A percentile compares a stretch with the other conserved stretches of the same genome.
These are phyloP conservation scores for Metroxylon sagu DNA, from an alignment of 176 grass and related monocot genomes.

Conservation along the genomic window DNA sequence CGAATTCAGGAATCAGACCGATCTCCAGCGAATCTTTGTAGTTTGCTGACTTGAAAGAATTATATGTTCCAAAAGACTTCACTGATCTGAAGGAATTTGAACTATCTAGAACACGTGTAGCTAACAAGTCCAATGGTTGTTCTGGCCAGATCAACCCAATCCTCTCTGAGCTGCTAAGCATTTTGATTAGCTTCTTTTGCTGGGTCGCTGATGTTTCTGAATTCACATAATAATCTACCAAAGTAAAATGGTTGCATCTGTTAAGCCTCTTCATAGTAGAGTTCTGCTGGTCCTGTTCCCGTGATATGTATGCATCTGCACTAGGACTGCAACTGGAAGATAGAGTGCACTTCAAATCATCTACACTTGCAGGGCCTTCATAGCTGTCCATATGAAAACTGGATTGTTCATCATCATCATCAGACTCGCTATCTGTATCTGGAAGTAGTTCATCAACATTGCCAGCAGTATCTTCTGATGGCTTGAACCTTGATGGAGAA, in stretches of 20 bases:
- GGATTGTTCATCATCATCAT: slow-evolving; percentile 44
- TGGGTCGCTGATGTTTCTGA: slow-evolving; percentile 1
- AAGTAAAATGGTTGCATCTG: slow-evolving; percentile 42
- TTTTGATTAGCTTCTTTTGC: slow-evolving; percentile 44
- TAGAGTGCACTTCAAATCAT: background rate
- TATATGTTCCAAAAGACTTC: slow-evolving; percentile 26
- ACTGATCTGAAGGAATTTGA: background rate
- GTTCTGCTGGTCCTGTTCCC: slow-evolving; percentile 4
- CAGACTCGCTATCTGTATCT: slow-evolving; percentile 35
- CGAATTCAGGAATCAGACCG: slow-evolving; percentile 26
- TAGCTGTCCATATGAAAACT: slow-evolving; percentile 12
- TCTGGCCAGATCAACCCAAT: slow-evolving; percentile 80
- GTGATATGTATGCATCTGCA: background rate
- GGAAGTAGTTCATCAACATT: slow-evolving; percentile 36
- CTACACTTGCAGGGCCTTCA: background rate
- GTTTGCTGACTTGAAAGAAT: slow-evolving; percentile 23
- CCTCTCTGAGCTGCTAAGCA: slow-evolving; percentile 55
- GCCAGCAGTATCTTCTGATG: slow-evolving; percentile 20
- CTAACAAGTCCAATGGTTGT: slow-evolving; percentile 64
- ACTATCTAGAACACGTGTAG: slow-evolving; percentile 6
- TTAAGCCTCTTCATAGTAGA: slow-evolving; percentile 29
- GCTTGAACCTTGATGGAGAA: slow-evolving; percentile 59
- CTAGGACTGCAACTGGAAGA: background rate
- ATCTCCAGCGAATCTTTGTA: slow-evolving; percentile 10
- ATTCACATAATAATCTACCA: slow-evolving; percentile 3